These are phyloP conservation scores for Chalaropsis thielavioides DNA, from an alignment of 2,329 filamentous ascomycete genomes.

Conservation along the genomic window DNA sequence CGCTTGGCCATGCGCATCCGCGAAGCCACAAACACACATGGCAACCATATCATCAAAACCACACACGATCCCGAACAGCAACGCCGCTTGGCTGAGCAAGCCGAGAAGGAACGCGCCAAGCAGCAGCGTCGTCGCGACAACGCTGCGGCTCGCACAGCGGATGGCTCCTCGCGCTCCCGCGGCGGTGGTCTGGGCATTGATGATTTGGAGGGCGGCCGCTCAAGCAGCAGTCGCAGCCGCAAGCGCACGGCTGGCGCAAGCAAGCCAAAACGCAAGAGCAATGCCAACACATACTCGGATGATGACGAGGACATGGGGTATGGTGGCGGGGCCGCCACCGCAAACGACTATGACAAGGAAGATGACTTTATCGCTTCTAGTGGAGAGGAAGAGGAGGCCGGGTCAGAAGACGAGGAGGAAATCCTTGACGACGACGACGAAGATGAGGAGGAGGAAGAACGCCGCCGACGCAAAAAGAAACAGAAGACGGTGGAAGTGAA, in stretches of 20 bases:
- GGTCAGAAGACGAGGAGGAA: constrained; percentile 50
- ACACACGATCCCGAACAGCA: constrained; percentile 62
- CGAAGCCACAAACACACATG: constrained; percentile 40
- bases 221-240: constrained; percentile 35
- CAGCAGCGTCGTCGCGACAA: constrained; percentile 53
- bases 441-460: constrained; percentile 24
- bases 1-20: constrained; percentile 54
- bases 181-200: constrained; percentile 49
- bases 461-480: constrained; percentile 33
- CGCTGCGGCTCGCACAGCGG: constrained; percentile 48
- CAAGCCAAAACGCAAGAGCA: constrained; percentile 39
- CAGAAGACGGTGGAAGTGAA: constrained; percentile 37
- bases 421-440: constrained; percentile 40
- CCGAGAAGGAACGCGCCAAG: constrained; percentile 59
- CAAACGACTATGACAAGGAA: constrained; percentile 65
- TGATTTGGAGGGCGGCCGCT: constrained; percentile 48
- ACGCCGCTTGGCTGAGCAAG: constrained; percentile 57
- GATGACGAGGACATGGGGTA: constrained; percentile 59
- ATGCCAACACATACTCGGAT: constrained; percentile 44
- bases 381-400: constrained; percentile 54
- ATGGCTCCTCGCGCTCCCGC: constrained; percentile 34
- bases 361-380: constrained; percentile 66
- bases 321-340: constrained; percentile 41
- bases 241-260: constrained; percentile 37
- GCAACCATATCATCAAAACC: constrained; percentile 54